Conservation (phyloP, 768 basidiomycete species). For the Dioszegia crocea region DNA sequence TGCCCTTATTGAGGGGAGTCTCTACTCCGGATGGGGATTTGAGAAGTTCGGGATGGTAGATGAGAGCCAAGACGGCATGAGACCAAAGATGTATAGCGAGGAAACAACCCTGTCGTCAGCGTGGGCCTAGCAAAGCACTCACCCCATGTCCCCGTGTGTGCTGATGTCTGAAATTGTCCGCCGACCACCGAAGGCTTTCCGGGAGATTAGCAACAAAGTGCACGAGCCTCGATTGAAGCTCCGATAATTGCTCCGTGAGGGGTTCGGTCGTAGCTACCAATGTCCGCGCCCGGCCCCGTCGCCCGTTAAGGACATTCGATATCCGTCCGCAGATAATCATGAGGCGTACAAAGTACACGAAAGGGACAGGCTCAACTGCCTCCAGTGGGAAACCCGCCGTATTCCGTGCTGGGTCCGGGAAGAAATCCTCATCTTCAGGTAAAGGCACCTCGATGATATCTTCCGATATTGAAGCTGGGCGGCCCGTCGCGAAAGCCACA, state of each 20-base stretch:
- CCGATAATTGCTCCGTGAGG: constrained; percentile 29
- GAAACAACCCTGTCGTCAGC: constrained; percentile 22
- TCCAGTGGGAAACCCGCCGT: constrained; percentile 14
- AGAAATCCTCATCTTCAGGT: constrained; percentile 43
- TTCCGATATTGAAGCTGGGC: constrained; percentile 38
- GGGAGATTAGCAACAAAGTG: constrained; percentile 39
- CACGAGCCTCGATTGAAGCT: constrained; percentile 40
- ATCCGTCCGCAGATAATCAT: constrained; percentile 48
- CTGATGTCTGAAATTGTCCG: constrained; percentile 46
- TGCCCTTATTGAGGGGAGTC: constrained; percentile 41
- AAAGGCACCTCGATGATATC: constrained; percentile 46
- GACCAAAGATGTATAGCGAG: constrained; percentile 37
- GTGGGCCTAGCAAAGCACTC: not conserved
- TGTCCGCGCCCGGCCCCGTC: constrained; percentile 38
- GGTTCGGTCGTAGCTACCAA: constrained; percentile 34
- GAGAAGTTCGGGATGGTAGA: constrained; percentile 47
- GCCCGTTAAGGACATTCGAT: constrained; percentile 43
- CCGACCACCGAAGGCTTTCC: constrained; percentile 37
- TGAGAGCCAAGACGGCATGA: constrained; percentile 42
- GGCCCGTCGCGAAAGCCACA: constrained; percentile 38
- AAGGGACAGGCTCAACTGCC: constrained; percentile 40
- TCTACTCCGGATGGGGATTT: constrained; percentile 42
- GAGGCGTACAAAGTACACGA: constrained; percentile 42
- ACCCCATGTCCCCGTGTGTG: constrained; percentile 33
- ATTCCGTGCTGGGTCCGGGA: constrained; percentile 41